These are phyloP conservation scores for Myxozyma sirexii DNA, from an alignment of 805 yeast genomes.

Conservation along the genomic window DNA sequence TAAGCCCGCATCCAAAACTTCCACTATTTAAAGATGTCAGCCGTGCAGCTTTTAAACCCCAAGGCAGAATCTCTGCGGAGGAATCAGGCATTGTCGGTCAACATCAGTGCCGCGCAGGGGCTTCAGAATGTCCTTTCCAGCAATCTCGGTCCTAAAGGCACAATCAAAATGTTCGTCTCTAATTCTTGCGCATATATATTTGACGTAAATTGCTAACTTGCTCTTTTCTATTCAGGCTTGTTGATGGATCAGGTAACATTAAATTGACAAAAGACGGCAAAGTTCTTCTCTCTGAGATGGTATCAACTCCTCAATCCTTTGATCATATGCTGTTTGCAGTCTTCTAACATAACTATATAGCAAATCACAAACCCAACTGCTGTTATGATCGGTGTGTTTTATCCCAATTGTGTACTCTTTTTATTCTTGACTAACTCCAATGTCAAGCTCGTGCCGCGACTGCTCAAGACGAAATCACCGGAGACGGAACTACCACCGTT, in stretches of 20 bases:
- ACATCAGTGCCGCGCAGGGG: slow-evolving; percentile 95
- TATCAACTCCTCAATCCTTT: slow-evolving; percentile 1
- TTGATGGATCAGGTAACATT: slow-evolving; percentile 94
- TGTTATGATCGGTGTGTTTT: slow-evolving; percentile 59
- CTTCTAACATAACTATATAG: slow-evolving; percentile 14
- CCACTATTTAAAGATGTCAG: slow-evolving; percentile 19
- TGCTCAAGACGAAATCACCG: slow-evolving; percentile 99
- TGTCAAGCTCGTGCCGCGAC: slow-evolving; percentile 85
- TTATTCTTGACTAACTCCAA: not conserved
- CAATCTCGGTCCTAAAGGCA: slow-evolving; percentile 96
- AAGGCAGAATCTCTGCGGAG: slow-evolving; percentile 97
- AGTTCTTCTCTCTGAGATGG: slow-evolving; percentile 88
- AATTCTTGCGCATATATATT: not conserved
- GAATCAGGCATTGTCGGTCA: slow-evolving; percentile 92
- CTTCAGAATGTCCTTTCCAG: slow-evolving; percentile 88
- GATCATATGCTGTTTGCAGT: not conserved
- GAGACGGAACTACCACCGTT: slow-evolving; percentile 98
- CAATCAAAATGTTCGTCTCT: slow-evolving; percentile 71
- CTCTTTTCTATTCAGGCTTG: slow-evolving; percentile 49
- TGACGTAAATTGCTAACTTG: no score
- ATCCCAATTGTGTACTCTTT: not conserved
- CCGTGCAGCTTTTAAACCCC: slow-evolving; percentile 83
- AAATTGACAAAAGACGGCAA: slow-evolving; percentile 97
- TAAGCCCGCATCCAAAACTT: not conserved
- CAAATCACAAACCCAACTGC: slow-evolving; percentile 93